Conservation (phyloP, 2,329 filamentous ascomycete species). For the Xylaria sp. region DNA sequence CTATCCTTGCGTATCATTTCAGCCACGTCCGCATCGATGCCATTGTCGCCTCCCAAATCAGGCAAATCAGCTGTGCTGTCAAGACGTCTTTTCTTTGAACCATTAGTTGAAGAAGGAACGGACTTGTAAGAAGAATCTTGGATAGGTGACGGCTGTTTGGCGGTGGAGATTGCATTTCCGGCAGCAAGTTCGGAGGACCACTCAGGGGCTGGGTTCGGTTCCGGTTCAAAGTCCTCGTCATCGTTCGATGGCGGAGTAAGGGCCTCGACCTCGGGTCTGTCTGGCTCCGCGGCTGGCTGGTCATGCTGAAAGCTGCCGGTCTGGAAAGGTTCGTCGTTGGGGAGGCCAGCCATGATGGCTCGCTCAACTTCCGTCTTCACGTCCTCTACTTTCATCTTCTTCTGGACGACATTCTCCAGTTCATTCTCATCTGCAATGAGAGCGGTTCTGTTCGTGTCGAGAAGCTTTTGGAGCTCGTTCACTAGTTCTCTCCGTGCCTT, state of each 20-base stretch:
- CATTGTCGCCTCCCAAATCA: slow-evolving; percentile 49
- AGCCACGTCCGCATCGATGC: slow-evolving; percentile 52
- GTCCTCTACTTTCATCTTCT: slow-evolving; percentile 66
- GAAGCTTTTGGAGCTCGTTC: slow-evolving; percentile 72
- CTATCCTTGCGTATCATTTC: slow-evolving; percentile 48
- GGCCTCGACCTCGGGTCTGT: slow-evolving; percentile 76
- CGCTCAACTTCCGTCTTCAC: slow-evolving; percentile 89
- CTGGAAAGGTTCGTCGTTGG: slow-evolving; percentile 49
- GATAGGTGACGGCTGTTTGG: slow-evolving; percentile 38
- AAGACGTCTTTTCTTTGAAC: slow-evolving; percentile 52
- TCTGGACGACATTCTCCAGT: slow-evolving; percentile 57
- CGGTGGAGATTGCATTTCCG: slow-evolving; percentile 27
- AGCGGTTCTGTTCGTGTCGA: slow-evolving; percentile 66
- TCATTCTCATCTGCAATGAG: slow-evolving; percentile 65
- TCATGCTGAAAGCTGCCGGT: slow-evolving; percentile 43
- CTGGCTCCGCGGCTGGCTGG: slow-evolving; percentile 52
- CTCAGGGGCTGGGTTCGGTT: slow-evolving; percentile 13
- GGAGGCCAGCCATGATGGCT: slow-evolving; percentile 79
- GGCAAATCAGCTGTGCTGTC: slow-evolving; percentile 49
- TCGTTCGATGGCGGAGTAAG: slow-evolving; percentile 67
- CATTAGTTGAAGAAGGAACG: slow-evolving; percentile 45
- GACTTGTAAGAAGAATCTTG: slow-evolving; percentile 44
- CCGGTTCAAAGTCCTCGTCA: slow-evolving; percentile 16
- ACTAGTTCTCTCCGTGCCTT: slow-evolving; percentile 77
- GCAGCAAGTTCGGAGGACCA: slow-evolving; percentile 23